These are phyloP conservation scores for Crucibulum laeve DNA, from an alignment of 768 basidiomycete genomes.

Conservation along the genomic window DNA sequence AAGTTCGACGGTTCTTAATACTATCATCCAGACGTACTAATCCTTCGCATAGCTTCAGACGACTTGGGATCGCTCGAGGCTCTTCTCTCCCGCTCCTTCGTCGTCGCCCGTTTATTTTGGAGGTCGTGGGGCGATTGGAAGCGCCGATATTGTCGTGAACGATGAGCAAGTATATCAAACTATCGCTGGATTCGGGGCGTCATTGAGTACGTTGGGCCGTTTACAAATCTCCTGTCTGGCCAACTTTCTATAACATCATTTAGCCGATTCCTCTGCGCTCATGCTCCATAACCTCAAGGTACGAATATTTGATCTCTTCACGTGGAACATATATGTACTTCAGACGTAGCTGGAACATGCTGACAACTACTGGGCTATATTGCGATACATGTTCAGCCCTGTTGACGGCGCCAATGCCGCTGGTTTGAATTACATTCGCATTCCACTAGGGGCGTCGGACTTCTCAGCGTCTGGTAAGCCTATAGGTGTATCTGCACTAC, in stretches of 20 bases:
- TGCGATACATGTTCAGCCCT: slow-evolving; percentile 58
- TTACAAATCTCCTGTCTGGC: not conserved
- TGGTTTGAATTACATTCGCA: slow-evolving; percentile 64
- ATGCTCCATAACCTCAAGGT: slow-evolving; percentile 66
- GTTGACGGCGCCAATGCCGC: slow-evolving; percentile 59
- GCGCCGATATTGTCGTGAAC: slow-evolving; percentile 59
- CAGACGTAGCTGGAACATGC: slow-evolving; percentile 40
- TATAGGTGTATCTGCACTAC: not conserved
- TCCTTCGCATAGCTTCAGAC: too few species aligned
- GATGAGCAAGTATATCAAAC: slow-evolving; percentile 52
- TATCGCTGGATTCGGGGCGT: slow-evolving; percentile 64
- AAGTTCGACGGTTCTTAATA: too few species aligned
- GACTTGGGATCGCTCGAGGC: slow-evolving; percentile 44
- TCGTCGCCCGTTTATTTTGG: slow-evolving; percentile 53
- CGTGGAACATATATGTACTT: not conserved
- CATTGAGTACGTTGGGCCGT: slow-evolving; percentile 42
- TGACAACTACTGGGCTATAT: slow-evolving; percentile 51
- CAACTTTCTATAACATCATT: not conserved
- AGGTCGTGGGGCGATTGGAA: slow-evolving; percentile 48
- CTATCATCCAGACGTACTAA: too few species aligned
- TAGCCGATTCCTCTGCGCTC: slow-evolving; percentile 71
- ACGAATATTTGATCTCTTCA: not conserved
- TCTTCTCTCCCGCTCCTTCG: slow-evolving; percentile 44
- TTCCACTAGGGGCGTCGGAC: slow-evolving; percentile 71
- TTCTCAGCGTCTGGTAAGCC: slow-evolving; percentile 54